Conservation (phyloP, 352 stramenopile genomes). For the Phytophthora palmivora region DNA sequence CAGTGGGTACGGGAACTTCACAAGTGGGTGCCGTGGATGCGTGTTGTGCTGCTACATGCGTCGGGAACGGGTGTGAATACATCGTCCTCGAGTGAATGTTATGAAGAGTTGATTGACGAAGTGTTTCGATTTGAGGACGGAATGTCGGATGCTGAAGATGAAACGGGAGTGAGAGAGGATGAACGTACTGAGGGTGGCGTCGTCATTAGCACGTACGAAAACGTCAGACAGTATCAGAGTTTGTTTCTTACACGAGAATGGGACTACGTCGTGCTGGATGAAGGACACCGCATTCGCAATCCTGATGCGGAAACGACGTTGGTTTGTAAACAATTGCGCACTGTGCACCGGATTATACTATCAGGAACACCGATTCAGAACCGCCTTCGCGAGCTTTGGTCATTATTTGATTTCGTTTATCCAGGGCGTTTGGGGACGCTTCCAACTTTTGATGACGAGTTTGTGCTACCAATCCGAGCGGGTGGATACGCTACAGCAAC, state of each 20-base stretch:
- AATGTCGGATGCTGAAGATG: slow-evolving; percentile 26
- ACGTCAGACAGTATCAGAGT: slow-evolving; percentile 91
- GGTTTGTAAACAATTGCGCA: slow-evolving; percentile 93
- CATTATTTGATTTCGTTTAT: slow-evolving; percentile 99
- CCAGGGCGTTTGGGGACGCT: slow-evolving; percentile 97
- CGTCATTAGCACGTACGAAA: slow-evolving; percentile 98
- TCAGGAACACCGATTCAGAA: slow-evolving; percentile 95
- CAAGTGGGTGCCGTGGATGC: slow-evolving; percentile 92
- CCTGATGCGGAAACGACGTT: slow-evolving; percentile 97
- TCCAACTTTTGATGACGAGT: slow-evolving; percentile 97
- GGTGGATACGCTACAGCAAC: slow-evolving; percentile 94
- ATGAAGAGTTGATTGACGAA: slow-evolving; percentile 71
- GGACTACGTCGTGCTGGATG: slow-evolving; percentile 98
- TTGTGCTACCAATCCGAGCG: slow-evolving; percentile 96
- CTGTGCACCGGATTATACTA: slow-evolving; percentile 93
- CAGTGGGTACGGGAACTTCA: slow-evolving; percentile 97
- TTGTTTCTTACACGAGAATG: slow-evolving; percentile 93
- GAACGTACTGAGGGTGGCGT: slow-evolving; percentile 72
- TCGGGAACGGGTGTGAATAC: slow-evolving; percentile 67
- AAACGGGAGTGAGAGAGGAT: slow-evolving; percentile 17
- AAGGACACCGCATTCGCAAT: slow-evolving; percentile 99
- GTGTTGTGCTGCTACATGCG: slow-evolving; percentile 91
- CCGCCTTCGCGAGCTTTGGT: slow-evolving; percentile 97
- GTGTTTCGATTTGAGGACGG: slow-evolving; percentile 47
- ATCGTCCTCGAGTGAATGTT: slow-evolving; percentile 44